phyloP scores from a whole-genome alignment of 2,329 filamentous ascomycete species.

The Calonectria pseudoreteaudii region DNA sequence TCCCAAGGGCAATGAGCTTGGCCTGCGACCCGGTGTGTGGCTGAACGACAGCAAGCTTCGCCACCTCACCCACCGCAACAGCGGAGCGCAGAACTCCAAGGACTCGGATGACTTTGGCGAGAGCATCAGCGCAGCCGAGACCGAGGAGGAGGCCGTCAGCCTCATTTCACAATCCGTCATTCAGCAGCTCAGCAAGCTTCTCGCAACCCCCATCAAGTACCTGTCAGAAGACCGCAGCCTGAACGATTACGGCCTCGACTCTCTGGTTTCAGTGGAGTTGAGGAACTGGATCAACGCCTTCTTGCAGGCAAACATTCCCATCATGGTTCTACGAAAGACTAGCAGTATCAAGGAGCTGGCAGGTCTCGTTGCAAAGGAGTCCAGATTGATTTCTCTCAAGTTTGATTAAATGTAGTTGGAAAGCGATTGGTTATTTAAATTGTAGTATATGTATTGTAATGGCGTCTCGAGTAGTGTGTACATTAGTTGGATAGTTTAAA shows the following conservation, averaged over 20 bases:
- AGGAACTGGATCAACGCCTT: slow-evolving; percentile 44
- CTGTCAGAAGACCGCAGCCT: slow-evolving; percentile 37
- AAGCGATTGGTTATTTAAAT: neutral
- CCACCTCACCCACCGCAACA: neutral
- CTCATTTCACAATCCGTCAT: slow-evolving; percentile 32
- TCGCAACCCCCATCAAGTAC: slow-evolving; percentile 40
- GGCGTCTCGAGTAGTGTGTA: neutral
- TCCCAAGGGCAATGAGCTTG: slow-evolving; percentile 17
- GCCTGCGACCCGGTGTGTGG: slow-evolving; percentile 10
- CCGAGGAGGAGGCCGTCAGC: slow-evolving; percentile 31
- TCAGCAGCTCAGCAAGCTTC: slow-evolving; percentile 39
- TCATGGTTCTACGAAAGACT: slow-evolving; percentile 36
- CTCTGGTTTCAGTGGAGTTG: slow-evolving; percentile 48
- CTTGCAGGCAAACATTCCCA: slow-evolving; percentile 36
- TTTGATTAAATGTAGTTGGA: slow-evolving; percentile 10
- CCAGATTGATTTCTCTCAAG: slow-evolving; percentile 33
- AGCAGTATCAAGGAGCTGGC: slow-evolving; percentile 38
- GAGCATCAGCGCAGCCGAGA: slow-evolving; percentile 23
- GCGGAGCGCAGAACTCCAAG: neutral
- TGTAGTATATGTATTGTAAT: neutral
- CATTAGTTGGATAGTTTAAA: neutral
- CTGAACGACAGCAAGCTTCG: slow-evolving; percentile 17
- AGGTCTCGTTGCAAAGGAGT: slow-evolving; percentile 35
- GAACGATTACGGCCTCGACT: slow-evolving; percentile 45
- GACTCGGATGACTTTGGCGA: slow-evolving; percentile 16